phyloP scores from a whole-genome alignment of 768 basidiomycete species.

The Tephrocybe rancida region DNA sequence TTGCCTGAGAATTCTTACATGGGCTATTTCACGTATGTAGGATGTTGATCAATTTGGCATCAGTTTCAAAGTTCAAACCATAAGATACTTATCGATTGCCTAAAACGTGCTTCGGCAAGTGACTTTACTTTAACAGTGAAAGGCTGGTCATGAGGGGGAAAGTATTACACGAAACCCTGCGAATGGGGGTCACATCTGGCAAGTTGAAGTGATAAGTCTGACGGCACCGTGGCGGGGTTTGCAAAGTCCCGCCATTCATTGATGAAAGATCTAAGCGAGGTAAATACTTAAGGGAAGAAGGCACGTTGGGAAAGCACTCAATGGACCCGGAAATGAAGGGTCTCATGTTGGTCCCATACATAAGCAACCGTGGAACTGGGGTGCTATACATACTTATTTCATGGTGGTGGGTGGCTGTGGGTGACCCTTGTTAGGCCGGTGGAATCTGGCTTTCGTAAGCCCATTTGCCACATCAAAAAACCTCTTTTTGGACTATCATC shows the following conservation, averaged over 20 bases:
- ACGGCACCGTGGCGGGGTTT: background rate
- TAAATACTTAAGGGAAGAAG: background rate
- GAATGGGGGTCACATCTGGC: too few species aligned
- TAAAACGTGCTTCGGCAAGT: too few species aligned
- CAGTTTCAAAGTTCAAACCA: slow-evolving; percentile 8
- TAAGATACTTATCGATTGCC: background rate
- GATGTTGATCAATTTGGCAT: slow-evolving; percentile 2
- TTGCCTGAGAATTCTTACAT: slow-evolving; percentile 12
- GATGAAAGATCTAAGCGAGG: background rate
- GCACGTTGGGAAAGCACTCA: background rate
- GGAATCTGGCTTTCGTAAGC: background rate
- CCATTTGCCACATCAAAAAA: slow-evolving; percentile 10
- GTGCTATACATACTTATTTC: too few species aligned
- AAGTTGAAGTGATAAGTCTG: too few species aligned
- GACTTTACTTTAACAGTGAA: too few species aligned
- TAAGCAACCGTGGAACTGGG: too few species aligned
- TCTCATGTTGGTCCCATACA: background rate
- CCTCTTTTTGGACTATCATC: slow-evolving; percentile 12
- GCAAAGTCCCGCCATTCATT: background rate
- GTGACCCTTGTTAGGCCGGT: background rate
- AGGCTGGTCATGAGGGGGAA: too few species aligned
- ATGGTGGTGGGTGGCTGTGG: background rate
- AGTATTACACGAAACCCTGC: too few species aligned
- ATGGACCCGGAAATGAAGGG: background rate
- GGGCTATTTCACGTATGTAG: background rate